Conservation (phyloP, 2,329 filamentous ascomycete species). For the Calycina herbarum region DNA sequence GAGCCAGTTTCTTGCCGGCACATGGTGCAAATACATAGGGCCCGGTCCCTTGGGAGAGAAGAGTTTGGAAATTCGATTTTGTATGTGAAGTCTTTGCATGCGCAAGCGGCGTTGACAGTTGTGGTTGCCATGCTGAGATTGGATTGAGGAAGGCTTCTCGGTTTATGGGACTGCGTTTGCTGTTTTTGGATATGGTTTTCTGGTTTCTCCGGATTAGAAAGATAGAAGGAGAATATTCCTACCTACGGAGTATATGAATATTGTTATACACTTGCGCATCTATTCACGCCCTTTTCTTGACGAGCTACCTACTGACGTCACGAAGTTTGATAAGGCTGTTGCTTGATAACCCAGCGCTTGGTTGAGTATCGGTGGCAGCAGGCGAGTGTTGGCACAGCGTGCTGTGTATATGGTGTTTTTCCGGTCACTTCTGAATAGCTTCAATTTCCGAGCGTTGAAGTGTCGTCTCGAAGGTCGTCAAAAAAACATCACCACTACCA, state of each 20-base stretch:
- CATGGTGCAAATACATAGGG: slow-evolving; percentile 52
- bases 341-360: background rate
- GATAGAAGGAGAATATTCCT: background rate
- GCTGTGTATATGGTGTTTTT: too few relatives aligned
- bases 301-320: background rate
- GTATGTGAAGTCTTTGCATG: slow-evolving; percentile 39
- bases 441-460: too few relatives aligned
- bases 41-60: slow-evolving; percentile 40
- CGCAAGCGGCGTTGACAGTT: slow-evolving; percentile 38
- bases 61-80: slow-evolving; percentile 38
- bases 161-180: background rate
- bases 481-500: too few relatives aligned
- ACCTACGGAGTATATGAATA: background rate
- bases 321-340: background rate
- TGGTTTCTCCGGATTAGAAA: background rate
- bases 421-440: too few relatives aligned
- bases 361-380: too few relatives aligned
- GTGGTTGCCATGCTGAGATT: slow-evolving; percentile 19
- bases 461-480: too few relatives aligned
- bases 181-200: background rate
- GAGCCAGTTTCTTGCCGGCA: slow-evolving; percentile 51
- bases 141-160: background rate
- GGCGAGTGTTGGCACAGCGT: too few relatives aligned
- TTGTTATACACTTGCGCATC: background rate
- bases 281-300: background rate